Conservation (phyloP, 2,329 filamentous ascomycete species). For the Teratosphaeria epicoccoides region DNA sequence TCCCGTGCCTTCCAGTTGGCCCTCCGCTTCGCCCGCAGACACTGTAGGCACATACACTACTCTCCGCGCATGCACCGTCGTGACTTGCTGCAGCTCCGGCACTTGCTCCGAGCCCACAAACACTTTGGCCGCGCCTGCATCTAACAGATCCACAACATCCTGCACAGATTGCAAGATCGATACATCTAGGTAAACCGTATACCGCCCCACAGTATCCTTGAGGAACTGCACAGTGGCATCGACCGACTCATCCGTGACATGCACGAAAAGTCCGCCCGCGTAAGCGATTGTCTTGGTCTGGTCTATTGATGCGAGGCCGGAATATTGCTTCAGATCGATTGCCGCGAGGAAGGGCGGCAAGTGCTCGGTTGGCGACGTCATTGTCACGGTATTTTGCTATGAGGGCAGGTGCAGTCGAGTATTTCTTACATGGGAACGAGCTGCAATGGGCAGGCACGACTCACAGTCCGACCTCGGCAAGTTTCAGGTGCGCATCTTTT, state of each 20-base stretch:
- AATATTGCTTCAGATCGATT: slow-evolving; percentile 36
- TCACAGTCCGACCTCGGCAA: not conserved
- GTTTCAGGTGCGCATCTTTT: not conserved
- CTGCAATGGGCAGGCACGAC: not conserved
- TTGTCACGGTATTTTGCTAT: not conserved
- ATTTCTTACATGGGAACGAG: not conserved
- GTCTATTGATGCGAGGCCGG: slow-evolving; percentile 34
- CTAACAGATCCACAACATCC: slow-evolving; percentile 69
- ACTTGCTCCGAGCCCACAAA: slow-evolving; percentile 68
- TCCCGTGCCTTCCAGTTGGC: slow-evolving; percentile 34
- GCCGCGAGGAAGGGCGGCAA: slow-evolving; percentile 36
- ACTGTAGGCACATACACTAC: slow-evolving; percentile 41
- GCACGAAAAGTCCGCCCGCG: slow-evolving; percentile 48
- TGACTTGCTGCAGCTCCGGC: slow-evolving; percentile 40
- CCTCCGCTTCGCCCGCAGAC: slow-evolving; percentile 34
- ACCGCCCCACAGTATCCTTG: slow-evolving; percentile 44
- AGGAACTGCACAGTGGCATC: slow-evolving; percentile 43
- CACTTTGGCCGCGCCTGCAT: slow-evolving; percentile 73
- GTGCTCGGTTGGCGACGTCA: slow-evolving; percentile 9
- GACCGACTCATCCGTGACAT: slow-evolving; percentile 35
- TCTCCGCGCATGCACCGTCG: slow-evolving; percentile 44
- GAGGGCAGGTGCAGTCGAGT: not conserved
- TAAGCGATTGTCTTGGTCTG: slow-evolving; percentile 40
- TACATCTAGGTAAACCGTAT: slow-evolving; percentile 65
- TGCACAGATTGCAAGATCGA: slow-evolving; percentile 56